Base-by-base conservation (phyloP, 441 rosid species). In the Viola pubescens region DNA sequence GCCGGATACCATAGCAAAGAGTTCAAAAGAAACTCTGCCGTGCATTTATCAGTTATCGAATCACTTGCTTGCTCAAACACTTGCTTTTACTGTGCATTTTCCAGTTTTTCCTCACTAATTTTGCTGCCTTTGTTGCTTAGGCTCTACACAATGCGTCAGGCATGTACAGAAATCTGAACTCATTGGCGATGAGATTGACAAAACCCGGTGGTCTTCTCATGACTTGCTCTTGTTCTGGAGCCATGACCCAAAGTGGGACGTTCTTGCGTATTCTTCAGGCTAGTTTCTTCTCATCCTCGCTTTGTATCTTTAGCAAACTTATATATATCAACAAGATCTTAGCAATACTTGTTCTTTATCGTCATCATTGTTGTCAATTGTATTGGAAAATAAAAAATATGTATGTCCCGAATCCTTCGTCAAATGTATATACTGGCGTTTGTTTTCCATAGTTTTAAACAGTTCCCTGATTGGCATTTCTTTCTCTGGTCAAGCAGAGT, bases 171-270 rank as follows among this genome's bases (percentile, higher is more conserved):
- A 86, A 81, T 64, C 72, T 87, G 54, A 91, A 91, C 71, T 78
- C 89, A 8, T 59, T 88, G 60, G 98, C 95, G 11, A 81, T 91
- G 95, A 79, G 80, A 71, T 59, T 88, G 67, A 87, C 91, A 4
- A 82, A 71, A 70, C 81, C 72, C 66, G 96, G 94, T 5, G 94
- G 98, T 45, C 83, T 91, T 68, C 80, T 86, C 69, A 90, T 90
- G 95, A 87, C 95, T 13, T 90, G 95, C 55, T 88, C 96, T n/a
- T 91, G 96, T 75, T 91, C 96, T 3, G 96, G 98, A 69, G 95
- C 96, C 6, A 85, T 88, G 89, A 86, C 98, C 11, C 91, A 82
- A 70, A 91, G 98, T 50, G 92, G 98, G 8, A 77, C 57, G 67
- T 82, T 88, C 82, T 54, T 84, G 70, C 80, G 79, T 11, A 70